Evolutionary conservation across 257 asterid species (phyloP).

Genomic region (Penstemon newberryi): DNA sequence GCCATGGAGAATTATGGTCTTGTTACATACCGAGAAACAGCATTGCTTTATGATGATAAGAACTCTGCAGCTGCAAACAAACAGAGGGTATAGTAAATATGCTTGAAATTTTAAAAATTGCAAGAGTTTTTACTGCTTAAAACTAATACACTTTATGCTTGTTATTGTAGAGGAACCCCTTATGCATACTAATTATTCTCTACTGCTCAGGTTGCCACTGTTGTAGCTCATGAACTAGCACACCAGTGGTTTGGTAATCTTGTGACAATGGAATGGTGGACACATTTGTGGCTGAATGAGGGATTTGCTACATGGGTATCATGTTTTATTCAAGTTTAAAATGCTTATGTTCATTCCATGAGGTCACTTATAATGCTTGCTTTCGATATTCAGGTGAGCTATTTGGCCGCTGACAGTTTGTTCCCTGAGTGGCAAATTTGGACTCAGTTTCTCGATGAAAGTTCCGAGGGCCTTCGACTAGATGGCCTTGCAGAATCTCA

Average conservation of each 20-base stretch:
- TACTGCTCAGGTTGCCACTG: conserved; percentile 73
- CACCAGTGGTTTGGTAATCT: conserved; percentile 99
- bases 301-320: conserved; percentile 98
- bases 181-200: conserved; percentile 20
- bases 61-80: conserved; percentile 97
- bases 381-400: conserved; percentile 69
- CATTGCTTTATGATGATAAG: conserved; percentile 87
- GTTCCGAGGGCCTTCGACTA: conserved; percentile 82
- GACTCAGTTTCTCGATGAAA: conserved; percentile 91
- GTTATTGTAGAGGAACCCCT: not conserved
- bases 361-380: conserved; percentile 18
- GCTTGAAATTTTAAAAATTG: conserved; percentile 25
- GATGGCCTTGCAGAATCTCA: conserved; percentile 96
- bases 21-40: conserved; percentile 90
- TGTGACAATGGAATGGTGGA: conserved; percentile 99
- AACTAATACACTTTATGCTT: not conserved
- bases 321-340: conserved; percentile 22
- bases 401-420: conserved; percentile 80
- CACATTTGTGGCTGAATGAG: conserved; percentile 94
- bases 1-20: conserved; percentile 99
- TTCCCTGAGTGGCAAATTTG: conserved; percentile 95
- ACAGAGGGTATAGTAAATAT: conserved; percentile 68
- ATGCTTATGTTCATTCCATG: conserved; percentile 15
- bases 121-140: not conserved
- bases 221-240: conserved; percentile 96